These are phyloP conservation scores for Cucumis hystrix DNA, from an alignment of 306 rosid genomes.

Conservation along the genomic window DNA sequence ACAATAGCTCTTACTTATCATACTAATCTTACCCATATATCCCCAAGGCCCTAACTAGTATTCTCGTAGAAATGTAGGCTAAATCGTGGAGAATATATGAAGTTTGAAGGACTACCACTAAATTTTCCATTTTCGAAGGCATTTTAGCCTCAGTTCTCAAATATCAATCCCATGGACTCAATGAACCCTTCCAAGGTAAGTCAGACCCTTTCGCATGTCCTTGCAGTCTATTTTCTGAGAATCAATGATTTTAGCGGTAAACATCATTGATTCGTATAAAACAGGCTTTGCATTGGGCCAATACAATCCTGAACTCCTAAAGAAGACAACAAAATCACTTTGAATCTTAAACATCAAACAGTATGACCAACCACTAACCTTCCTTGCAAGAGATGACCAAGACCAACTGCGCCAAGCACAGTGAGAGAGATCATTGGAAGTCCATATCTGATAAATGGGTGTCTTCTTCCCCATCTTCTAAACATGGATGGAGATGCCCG, in stretches of 20 bases:
- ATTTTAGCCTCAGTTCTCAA: background rate
- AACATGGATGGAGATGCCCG: constrained; percentile 25
- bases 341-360: background rate
- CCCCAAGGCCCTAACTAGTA: no score
- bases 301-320: background rate
- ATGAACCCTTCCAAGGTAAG: background rate
- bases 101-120: background rate
- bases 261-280: background rate
- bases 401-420: constrained; percentile 70
- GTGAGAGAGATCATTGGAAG: constrained; percentile 90
- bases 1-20: no score
- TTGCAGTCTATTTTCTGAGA: no score
- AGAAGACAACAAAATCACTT: background rate
- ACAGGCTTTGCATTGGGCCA: no score
- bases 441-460: constrained; percentile 76
- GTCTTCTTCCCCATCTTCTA: constrained; percentile 61
- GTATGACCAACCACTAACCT: constrained; percentile 28
- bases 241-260: background rate
- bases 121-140: background rate
- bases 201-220: background rate
- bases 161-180: background rate
- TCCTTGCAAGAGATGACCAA: constrained; percentile 82
- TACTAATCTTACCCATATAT: no score
- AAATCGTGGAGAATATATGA: background rate
- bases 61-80: background rate